Percentiles rank a stretch among this genome's conserved stretches.
phyloP scores from a whole-genome alignment of 306 rosid species.

The Argentina anserina region DNA sequence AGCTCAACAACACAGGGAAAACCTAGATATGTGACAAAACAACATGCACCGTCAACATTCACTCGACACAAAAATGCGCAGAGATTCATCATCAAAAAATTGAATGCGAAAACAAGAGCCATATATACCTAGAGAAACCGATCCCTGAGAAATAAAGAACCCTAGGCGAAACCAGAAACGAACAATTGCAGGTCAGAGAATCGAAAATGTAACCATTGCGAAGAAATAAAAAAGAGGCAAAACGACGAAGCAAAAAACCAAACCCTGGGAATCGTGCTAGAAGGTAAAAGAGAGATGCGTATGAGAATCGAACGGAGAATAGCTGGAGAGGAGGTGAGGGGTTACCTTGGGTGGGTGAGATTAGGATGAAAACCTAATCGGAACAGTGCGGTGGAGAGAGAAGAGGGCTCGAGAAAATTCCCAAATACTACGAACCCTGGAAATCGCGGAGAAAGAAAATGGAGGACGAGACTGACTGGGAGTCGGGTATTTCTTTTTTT shows the following conservation, averaged over 20 bases:
- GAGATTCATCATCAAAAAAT: background rate
- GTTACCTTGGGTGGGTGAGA: conserved; percentile 1
- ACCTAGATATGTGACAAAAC: background rate
- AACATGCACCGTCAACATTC: background rate
- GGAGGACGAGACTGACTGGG: background rate
- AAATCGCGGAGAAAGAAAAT: conserved; percentile 6
- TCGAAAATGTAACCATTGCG: background rate
- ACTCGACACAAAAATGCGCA: background rate
- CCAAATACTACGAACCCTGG: conserved; percentile 13
- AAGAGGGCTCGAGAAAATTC: conserved; percentile 3
- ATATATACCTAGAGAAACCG: background rate
- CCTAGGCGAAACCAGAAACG: background rate
- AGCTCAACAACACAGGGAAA: background rate
- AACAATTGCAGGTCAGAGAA: background rate
- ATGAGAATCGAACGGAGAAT: background rate
- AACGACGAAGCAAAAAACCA: background rate
- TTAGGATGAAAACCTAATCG: conserved; percentile 1
- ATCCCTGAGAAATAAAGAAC: background rate
- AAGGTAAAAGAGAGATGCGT: background rate
- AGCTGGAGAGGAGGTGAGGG: background rate
- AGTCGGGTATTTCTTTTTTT: background rate
- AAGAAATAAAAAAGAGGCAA: background rate
- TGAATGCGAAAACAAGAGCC: background rate
- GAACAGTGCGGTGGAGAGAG: background rate
- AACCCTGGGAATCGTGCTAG: background rate